Conservation (phyloP, 176 grass and related monocot genomes). For the Raddia guianensis region DNA sequence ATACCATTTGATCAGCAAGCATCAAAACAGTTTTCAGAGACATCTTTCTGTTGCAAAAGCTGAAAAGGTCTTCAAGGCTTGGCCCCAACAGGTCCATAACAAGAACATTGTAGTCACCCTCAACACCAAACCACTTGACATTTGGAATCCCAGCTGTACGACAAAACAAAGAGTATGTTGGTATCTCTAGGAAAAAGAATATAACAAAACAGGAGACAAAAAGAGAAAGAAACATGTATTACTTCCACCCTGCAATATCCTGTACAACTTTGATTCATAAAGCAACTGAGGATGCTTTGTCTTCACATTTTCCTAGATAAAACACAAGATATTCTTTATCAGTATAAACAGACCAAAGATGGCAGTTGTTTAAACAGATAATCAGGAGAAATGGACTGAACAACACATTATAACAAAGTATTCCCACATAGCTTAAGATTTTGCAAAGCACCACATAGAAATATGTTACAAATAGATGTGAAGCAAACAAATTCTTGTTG, state of each 20-base stretch:
- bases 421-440: slow-evolving; percentile 14
- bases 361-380: slow-evolving; percentile 31
- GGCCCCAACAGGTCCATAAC: slow-evolving; percentile 87
- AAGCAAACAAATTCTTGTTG: slow-evolving; percentile 15
- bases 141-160: slow-evolving; percentile 79
- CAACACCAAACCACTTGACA: slow-evolving; percentile 88
- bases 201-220: slow-evolving; percentile 10
- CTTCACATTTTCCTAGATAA: slow-evolving; percentile 81
- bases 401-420: slow-evolving; percentile 34
- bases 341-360: slow-evolving; percentile 30
- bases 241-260: slow-evolving; percentile 96
- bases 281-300: slow-evolving; percentile 93
- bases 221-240: slow-evolving; percentile 41
- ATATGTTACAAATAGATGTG: neutral
- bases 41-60: slow-evolving; percentile 81
- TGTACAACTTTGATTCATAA: slow-evolving; percentile 91
- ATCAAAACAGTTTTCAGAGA: slow-evolving; percentile 93
- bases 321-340: slow-evolving; percentile 30
- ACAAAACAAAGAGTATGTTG: slow-evolving; percentile 28
- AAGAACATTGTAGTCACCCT: slow-evolving; percentile 94
- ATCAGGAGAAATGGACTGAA: slow-evolving; percentile 34
- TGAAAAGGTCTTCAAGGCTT: slow-evolving; percentile 88
- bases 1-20: slow-evolving; percentile 96
- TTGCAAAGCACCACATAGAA: neutral
- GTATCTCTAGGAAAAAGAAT: neutral